These are phyloP conservation scores for Nitzschia putrida DNA, from an alignment of 108 stramenopile species.

Conservation along the genomic window DNA sequence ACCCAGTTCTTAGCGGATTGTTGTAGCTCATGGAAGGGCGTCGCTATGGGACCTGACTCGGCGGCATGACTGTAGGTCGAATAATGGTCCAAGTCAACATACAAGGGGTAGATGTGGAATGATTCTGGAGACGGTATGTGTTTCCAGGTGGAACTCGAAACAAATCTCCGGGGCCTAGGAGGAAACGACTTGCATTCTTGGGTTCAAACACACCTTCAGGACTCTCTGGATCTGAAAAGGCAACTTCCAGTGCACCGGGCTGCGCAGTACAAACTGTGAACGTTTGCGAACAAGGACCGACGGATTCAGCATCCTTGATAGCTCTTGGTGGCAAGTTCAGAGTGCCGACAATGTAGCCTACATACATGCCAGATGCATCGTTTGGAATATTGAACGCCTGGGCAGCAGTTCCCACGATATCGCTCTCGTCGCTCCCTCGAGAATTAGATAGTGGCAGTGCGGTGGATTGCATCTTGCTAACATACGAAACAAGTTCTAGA, in stretches of 20 bases:
- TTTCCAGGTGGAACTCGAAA: constrained; percentile 96
- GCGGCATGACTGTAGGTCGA: constrained; percentile 26
- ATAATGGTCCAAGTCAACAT: constrained; percentile 93
- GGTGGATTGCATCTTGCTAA: constrained; percentile 54
- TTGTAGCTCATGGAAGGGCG: no score
- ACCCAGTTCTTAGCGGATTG: no score
- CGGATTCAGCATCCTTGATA: constrained; percentile 90
- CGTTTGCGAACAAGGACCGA: constrained; percentile 83
- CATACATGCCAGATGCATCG: constrained; percentile 56
- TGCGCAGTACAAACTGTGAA: constrained; percentile 85
- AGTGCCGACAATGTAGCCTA: constrained; percentile 88
- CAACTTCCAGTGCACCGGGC: constrained; percentile 79
- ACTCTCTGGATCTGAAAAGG: constrained; percentile 70
- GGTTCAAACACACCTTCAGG: constrained; percentile 74
- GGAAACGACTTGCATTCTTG: constrained; percentile 83
- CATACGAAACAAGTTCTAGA: constrained; percentile 63
- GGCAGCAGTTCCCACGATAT: constrained; percentile 73
- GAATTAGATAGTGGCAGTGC: constrained; percentile 55
- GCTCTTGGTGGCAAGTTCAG: constrained; percentile 79
- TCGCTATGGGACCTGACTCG: no score
- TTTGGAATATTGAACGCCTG: constrained; percentile 85
- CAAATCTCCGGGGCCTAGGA: constrained; percentile 88
- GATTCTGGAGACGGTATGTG: constrained; percentile 91
- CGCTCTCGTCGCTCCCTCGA: constrained; percentile 64
- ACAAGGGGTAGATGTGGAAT: constrained; percentile 65